These are phyloP conservation scores for Colletotrichum aenigma DNA, from an alignment of 2,329 filamentous ascomycete species.

Conservation along the genomic window DNA sequence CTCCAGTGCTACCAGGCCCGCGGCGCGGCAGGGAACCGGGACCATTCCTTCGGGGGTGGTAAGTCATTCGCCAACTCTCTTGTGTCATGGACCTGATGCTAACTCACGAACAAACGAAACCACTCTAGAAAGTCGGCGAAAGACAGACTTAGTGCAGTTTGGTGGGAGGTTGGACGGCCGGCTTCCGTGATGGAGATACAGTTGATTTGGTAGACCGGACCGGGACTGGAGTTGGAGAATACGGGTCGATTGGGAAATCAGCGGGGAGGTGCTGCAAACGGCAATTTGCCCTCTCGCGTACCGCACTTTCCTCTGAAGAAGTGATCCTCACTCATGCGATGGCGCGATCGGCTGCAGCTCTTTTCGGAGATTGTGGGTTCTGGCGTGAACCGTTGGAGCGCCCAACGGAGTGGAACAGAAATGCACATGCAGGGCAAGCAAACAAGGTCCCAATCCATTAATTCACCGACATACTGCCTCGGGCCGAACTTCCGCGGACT, in stretches of 20 bases:
- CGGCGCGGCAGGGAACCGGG: neutral
- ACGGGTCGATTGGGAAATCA: neutral
- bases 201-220: neutral
- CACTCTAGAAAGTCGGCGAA: neutral
- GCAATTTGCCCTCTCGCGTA: neutral
- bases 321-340: neutral
- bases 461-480: neutral
- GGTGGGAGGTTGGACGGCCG: neutral
- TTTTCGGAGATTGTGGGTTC: neutral
- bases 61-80: neutral
- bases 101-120: neutral
- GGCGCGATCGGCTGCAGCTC: neutral
- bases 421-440: neutral
- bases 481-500: neutral
- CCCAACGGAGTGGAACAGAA: neutral
- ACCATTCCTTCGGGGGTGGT: neutral
- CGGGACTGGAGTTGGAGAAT: neutral
- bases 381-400: neutral
- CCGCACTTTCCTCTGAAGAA: neutral
- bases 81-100: neutral
- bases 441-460: neutral
- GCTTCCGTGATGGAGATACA: neutral
- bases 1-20: neutral
- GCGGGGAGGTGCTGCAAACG: neutral
- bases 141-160: neutral